Base-by-base conservation (phyloP, 441 rosid genomes). In the Syzygium syzygioides region DNA sequence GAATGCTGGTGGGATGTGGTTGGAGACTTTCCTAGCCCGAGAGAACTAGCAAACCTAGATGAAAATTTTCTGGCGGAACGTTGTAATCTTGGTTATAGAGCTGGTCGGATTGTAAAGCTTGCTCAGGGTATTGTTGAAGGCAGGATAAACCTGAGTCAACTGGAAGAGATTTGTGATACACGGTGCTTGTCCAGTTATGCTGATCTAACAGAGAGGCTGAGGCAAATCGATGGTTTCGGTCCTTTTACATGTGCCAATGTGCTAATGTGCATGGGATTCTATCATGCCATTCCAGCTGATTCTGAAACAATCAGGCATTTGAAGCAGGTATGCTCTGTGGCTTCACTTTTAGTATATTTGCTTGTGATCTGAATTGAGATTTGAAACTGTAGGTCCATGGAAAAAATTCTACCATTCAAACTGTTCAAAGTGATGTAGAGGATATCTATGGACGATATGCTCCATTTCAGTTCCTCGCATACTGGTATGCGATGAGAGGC, bases 71-170 rank as follows among this genome's bases (percentile, higher is more conserved):
- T 93, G 56, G 92, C 94, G 0, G 91, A 93, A 86, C 91, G 90
- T 53, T 91, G 94, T 86, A 88, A 89, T 32, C 92, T 93, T 85
- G 94, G 93, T 53, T 91, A 91, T n/a, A 87, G 93, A 92, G 92
- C 94, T 45, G 87, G 87, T 71, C 92, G 92, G 37, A 93, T 93
- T 66, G n/a, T 93, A 68, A 91, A 91, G 88, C 93, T 93, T 76
- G 83, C 93, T 25, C 64, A 83, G 91, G 91, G 68, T 37, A 89
- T 93, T 85, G 91, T 92, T 26, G 90, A 90, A 54, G 91, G 92
- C 87, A 52, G 87, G 79, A 88, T 91, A 85, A 89, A 90, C n/a
- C 86, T 91, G 48, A 62, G 83, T 84, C 89, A 91, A 53, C 86
- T 91, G 15, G 93, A 91, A 83, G 79, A 91, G 79, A 62, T 86